A percentile compares a stretch with the other conserved stretches of the same genome.
Conservation (phyloP, 1,284 basidiomycete genomes). For the Fomitopsis schrenkii region DNA sequence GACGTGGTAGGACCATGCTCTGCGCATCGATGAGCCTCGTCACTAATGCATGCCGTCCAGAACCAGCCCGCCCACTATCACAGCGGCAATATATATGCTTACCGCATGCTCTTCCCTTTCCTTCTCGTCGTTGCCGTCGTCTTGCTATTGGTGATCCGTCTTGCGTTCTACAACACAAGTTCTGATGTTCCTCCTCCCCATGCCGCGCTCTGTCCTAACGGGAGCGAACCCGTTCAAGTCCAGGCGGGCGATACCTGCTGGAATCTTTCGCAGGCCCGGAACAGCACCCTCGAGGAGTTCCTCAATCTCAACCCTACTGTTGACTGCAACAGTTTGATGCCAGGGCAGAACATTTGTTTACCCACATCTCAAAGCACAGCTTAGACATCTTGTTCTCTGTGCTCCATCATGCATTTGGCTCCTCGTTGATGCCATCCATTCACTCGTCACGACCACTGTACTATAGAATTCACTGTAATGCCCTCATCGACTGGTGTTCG, state of each 20-base stretch:
- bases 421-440: neutral
- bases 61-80: conserved; percentile 23
- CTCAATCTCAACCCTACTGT: conserved; percentile 50
- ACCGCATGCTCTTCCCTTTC: conserved; percentile 68
- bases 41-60: conserved; percentile 6
- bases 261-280: conserved; percentile 51
- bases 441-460: neutral
- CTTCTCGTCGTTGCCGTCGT: conserved; percentile 64
- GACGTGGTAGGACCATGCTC: conserved; percentile 43
- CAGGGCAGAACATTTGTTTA: conserved; percentile 56
- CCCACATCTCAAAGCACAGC: conserved; percentile 4
- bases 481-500: neutral
- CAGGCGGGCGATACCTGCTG: conserved; percentile 68
- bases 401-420: neutral
- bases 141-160: conserved; percentile 63
- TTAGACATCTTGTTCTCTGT: neutral
- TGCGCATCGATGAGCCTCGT: neutral
- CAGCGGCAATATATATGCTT: conserved; percentile 35
- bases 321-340: conserved; percentile 52
- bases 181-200: conserved; percentile 19
- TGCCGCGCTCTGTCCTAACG: conserved; percentile 42
- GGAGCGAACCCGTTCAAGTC: conserved; percentile 45
- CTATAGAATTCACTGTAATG: neutral
- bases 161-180: conserved; percentile 41
- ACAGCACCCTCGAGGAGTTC: conserved; percentile 52